phyloP scores from a whole-genome alignment of 1,139 yeast species.

The Blastobotrys elegans region DNA sequence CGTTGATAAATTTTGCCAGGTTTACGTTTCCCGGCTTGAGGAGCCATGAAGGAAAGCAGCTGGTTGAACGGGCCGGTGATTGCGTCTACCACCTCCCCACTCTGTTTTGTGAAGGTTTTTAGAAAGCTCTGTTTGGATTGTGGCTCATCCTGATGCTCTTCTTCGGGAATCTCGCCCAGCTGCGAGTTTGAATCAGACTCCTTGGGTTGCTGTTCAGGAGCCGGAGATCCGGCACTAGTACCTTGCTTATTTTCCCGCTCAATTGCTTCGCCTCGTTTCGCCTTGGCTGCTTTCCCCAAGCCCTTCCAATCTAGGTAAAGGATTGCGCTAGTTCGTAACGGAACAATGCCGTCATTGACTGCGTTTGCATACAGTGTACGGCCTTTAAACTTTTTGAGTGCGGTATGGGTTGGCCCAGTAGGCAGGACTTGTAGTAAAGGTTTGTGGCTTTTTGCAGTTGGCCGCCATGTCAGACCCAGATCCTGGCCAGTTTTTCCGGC shows the following conservation, averaged over 20 bases:
- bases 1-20: slow-evolving; percentile 32
- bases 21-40: slow-evolving; percentile 30
- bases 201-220: slow-evolving; percentile 8
- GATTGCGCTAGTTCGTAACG: slow-evolving; percentile 79
- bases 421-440: slow-evolving; percentile 76
- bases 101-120: slow-evolving; percentile 9
- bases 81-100: slow-evolving; percentile 13
- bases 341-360: slow-evolving; percentile 90
- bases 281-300: slow-evolving; percentile 44
- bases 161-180: slow-evolving; percentile 37
- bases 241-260: slow-evolving; percentile 1
- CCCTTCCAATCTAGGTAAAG: slow-evolving; percentile 73
- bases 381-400: slow-evolving; percentile 56
- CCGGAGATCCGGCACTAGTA: background rate
- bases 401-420: slow-evolving; percentile 70
- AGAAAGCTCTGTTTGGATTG: slow-evolving; percentile 6
- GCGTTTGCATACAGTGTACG: slow-evolving; percentile 78
- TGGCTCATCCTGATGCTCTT: slow-evolving; percentile 12
- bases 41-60: slow-evolving; percentile 31
- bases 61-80: slow-evolving; percentile 18
- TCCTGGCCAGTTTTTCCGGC: slow-evolving; percentile 96
- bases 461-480: slow-evolving; percentile 55
- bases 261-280: slow-evolving; percentile 31
- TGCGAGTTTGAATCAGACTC: slow-evolving; percentile 9
- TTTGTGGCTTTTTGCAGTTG: slow-evolving; percentile 31